phyloP scores from a whole-genome alignment of 495 filamentous ascomycete genomes.

The Cairneyella variabilis region DNA sequence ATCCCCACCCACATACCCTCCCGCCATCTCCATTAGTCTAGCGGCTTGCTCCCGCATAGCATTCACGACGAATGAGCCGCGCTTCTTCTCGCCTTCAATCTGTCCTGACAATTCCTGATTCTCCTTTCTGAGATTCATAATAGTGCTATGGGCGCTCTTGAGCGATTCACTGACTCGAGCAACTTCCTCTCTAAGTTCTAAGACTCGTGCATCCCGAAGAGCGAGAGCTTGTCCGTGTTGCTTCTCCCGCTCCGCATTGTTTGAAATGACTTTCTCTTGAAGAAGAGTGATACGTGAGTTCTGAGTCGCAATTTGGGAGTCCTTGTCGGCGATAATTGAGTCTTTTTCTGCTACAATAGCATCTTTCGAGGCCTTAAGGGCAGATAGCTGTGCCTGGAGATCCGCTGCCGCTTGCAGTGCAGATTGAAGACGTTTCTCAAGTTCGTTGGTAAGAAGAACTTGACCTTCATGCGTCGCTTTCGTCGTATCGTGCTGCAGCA shows the following conservation, averaged over 20 bases:
- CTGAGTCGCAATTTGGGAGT: too few species aligned
- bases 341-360: constrained; percentile 12
- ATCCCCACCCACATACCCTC: constrained; percentile 26
- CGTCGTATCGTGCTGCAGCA: constrained; percentile 27
- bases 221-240: constrained; percentile 36
- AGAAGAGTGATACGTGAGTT: too few species aligned
- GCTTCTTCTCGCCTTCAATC: constrained; percentile 42
- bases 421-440: constrained; percentile 30
- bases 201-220: constrained; percentile 37
- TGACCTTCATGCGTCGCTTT: constrained; percentile 15
- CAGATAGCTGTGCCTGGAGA: constrained; percentile 15
- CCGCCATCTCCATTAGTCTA: constrained; percentile 32
- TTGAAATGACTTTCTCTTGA: neutral
- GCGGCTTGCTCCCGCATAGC: constrained; percentile 42
- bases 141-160: constrained; percentile 33
- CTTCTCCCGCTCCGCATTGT: constrained; percentile 21
- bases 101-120: constrained; percentile 28
- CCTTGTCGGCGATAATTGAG: constrained; percentile 1
- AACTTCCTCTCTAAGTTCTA: constrained; percentile 36
- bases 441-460: constrained; percentile 31
- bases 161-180: constrained; percentile 33
- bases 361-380: constrained; percentile 1
- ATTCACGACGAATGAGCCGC: constrained; percentile 50
- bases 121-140: constrained; percentile 34
- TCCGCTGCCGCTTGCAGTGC: neutral